Base-by-base conservation (phyloP, 2,329 filamentous ascomycete genomes). In the Pseudocercospora eumusae region DNA sequence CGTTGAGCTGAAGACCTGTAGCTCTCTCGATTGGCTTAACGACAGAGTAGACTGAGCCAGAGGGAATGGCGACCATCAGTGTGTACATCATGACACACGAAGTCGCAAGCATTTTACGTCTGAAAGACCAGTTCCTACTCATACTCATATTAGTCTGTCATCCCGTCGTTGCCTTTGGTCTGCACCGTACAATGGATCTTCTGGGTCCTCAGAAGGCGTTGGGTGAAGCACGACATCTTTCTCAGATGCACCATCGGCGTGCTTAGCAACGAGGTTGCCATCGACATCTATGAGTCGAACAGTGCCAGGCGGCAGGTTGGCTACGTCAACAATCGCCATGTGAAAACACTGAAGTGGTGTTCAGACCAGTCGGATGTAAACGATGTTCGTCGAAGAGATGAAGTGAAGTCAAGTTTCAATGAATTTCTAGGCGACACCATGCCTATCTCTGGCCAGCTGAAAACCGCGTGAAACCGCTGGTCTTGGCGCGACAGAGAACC, bases 21-120 rank as follows among this genome's bases (percentile, higher is more conserved):
- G 79, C 78, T 49, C 75, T 70, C 13, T 77, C 76, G 55, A 84
- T 82, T 11, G 78, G 78, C 10, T 77, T 77, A 13, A 83, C 72
- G 3, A 83, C 78, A 4, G 77, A 80, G 64, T 83, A 83, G 15
- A 82, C 78, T 4, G 79, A 75, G 0, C 81, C 78, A 11, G 75
- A 75, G 1, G 81, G 76, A 21, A 83, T 79, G 10, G 80, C 81
- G 13, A 79, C 75, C 72, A 79, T 79, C 42, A 82, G 73, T 0
- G 78, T 80, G 66, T 82, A 83, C 56, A 77, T 76, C 11, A 67
- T 25, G 2, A 67, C 50, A 59, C 75, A 79, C 3, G 76, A 71
- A 1, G 76, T 79, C 0, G 78, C 78, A 20, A 79, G 61, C 8
- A 76, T 62, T 62, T 81, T 81, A 42, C 79, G 73, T 27, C 68